Percentiles rank a stretch among this genome's conserved stretches.
phyloP scores from a whole-genome alignment of 148 eudicot species.

The Rhododendron simsii region DNA sequence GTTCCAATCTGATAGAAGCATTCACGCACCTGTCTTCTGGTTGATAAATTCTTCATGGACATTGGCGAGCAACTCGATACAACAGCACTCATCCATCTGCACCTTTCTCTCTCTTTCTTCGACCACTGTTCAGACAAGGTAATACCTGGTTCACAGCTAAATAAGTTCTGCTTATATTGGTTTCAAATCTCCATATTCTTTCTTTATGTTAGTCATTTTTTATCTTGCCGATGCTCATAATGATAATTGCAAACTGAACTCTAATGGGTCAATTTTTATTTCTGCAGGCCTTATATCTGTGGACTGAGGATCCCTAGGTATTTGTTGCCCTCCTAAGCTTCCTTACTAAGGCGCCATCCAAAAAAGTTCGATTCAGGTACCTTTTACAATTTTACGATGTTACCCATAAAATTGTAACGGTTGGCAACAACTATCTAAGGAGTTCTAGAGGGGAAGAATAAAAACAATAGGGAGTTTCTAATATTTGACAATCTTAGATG shows the following conservation, averaged over 20 bases:
- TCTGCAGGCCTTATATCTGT: not conserved
- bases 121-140: not conserved
- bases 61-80: not conserved
- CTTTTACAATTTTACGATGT: not conserved
- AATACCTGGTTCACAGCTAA: not conserved
- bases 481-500: not conserved
- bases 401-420: not conserved
- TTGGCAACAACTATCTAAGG: not conserved
- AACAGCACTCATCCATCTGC: not conserved
- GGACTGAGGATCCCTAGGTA: not conserved
- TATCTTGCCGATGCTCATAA: not conserved
- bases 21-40: not conserved
- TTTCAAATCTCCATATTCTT: not conserved
- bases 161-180: not conserved
- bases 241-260: not conserved
- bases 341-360: not conserved
- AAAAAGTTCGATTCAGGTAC: not conserved
- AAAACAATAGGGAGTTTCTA: not conserved
- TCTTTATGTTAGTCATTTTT: not conserved
- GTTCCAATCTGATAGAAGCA: conserved; percentile 8
- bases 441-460: not conserved
- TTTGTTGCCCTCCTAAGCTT: not conserved
- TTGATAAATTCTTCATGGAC: not conserved
- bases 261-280: not conserved
- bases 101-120: not conserved